Conservation (phyloP, 1,284 basidiomycete species). For the Marasmius tenuissimus region DNA sequence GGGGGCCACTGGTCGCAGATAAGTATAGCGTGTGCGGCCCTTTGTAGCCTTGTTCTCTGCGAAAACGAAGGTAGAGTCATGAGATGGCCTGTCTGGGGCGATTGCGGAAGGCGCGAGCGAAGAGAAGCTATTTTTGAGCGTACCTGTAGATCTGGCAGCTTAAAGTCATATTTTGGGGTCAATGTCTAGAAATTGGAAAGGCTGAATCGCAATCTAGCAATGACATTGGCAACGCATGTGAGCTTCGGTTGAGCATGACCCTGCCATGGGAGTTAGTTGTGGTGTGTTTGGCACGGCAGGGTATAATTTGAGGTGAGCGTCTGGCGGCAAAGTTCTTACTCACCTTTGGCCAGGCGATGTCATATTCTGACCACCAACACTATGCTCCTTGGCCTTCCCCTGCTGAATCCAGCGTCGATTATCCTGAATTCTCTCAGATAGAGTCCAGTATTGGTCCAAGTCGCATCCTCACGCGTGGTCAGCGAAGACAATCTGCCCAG, state of each 20-base stretch:
- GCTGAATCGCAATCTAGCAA: too few relatives aligned
- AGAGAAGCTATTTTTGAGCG: too few relatives aligned
- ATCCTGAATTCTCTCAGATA: conserved; percentile 35
- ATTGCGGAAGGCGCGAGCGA: neutral
- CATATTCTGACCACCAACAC: neutral
- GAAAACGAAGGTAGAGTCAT: too few relatives aligned
- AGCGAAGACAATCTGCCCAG: conserved; percentile 33
- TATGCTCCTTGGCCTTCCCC: conserved; percentile 2
- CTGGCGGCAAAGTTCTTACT: neutral
- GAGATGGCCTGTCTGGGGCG: neutral
- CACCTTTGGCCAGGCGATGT: neutral
- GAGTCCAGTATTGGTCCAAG: conserved; percentile 56
- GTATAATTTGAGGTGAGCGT: neutral
- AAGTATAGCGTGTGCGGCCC: neutral
- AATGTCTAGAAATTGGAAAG: too few relatives aligned
- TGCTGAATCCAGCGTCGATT: neutral
- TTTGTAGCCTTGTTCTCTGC: neutral
- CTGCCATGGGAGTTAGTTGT: neutral
- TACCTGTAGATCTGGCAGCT: too few relatives aligned
- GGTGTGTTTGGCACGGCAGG: neutral
- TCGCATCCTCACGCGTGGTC: conserved; percentile 48
- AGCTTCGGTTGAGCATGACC: too few relatives aligned
- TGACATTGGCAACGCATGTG: too few relatives aligned
- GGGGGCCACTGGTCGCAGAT: neutral
- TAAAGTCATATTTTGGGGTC: too few relatives aligned